Conservation (phyloP, 1,284 basidiomycete genomes). For the Malassezia equina region DNA sequence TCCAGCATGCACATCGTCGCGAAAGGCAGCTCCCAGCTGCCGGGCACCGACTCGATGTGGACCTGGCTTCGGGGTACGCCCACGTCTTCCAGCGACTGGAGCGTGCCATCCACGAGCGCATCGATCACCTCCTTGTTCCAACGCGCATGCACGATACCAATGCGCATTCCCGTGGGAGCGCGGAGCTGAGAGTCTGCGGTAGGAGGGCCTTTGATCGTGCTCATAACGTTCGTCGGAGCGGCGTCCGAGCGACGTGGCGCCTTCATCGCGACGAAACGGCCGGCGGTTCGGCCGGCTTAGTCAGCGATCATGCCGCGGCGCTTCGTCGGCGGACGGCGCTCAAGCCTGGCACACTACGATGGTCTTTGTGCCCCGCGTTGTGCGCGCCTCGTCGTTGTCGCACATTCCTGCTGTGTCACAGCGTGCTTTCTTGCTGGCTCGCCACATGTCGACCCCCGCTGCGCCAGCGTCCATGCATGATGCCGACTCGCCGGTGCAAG, state of each 20-base stretch:
- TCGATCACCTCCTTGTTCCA: slow-evolving; percentile 85
- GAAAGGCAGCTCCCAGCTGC: slow-evolving; percentile 50
- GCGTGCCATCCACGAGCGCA: slow-evolving; percentile 65
- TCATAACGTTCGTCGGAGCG: background rate
- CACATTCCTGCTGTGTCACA: background rate
- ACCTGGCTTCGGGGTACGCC: slow-evolving; percentile 94
- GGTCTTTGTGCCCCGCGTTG: background rate
- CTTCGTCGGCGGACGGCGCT: background rate
- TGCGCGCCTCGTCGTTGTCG: background rate
- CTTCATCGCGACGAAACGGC: no score
- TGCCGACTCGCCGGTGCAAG: slow-evolving; percentile 23
- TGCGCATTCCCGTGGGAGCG: slow-evolving; percentile 31
- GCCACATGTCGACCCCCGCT: background rate
- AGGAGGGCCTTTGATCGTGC: slow-evolving; percentile 39
- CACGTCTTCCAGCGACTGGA: slow-evolving; percentile 65
- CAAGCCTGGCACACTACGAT: background rate
- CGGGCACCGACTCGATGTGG: slow-evolving; percentile 79
- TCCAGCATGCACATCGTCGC: slow-evolving; percentile 53
- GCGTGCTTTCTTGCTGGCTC: background rate
- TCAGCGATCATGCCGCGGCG: background rate
- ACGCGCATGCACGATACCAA: slow-evolving; percentile 46
- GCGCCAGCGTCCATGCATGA: background rate
- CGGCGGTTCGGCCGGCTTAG: background rate
- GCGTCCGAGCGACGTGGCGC: no score
- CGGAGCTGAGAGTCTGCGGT: slow-evolving; percentile 41